Evolutionary conservation across 2,329 filamentous ascomycete genomes (phyloP), one percentile per base, ranked within the genome.

Genomic region (Dactylellina haptotyla): DNA sequence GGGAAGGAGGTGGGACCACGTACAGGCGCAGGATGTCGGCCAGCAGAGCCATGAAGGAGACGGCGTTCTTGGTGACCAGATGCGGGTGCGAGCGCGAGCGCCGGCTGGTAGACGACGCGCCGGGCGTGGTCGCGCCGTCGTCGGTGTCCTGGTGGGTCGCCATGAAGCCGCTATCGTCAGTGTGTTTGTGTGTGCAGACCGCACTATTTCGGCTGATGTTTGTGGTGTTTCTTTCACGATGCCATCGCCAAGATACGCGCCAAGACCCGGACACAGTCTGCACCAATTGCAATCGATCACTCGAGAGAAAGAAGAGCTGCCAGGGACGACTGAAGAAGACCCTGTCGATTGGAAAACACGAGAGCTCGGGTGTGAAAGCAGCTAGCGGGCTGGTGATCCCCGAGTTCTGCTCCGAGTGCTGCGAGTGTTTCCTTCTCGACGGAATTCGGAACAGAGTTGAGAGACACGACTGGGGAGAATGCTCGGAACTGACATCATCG

Each of bases 21-120:
- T 75, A 78, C 76, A 80, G 73, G 23, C 79, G 79, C 10, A 80
- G 75, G 20, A 79, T 76, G 48, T 80, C 79, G 39, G 77, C 76
- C 67, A 80, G 73, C 39, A 78, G 53, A 53, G 76, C 76, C 45
- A 78, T 76, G 72, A 80, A 79, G 48, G 77, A 76, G 20, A 51
- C 67, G 37, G 58, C 67, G 59, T 72, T 50, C 25, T 65, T 58
- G 28, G 51, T 28, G 45, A 64, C 51, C 9, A 72, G 53, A 9
- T 63, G 62, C 9, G 51, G 41, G 20, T 28, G 41, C 4, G 51
- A 5, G n/a, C 58, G 50, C 18, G 18, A 18, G 9, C 41, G 43
- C 32, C 48, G 41, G 39, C 30, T 30, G 3, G 30, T 26, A 23
- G 37, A 37, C 10, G 65, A 54, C 16, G 54, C 54, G 32, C 34